Conservation (phyloP, 1,139 yeast genomes). For the Geotrichum candidum region DNA sequence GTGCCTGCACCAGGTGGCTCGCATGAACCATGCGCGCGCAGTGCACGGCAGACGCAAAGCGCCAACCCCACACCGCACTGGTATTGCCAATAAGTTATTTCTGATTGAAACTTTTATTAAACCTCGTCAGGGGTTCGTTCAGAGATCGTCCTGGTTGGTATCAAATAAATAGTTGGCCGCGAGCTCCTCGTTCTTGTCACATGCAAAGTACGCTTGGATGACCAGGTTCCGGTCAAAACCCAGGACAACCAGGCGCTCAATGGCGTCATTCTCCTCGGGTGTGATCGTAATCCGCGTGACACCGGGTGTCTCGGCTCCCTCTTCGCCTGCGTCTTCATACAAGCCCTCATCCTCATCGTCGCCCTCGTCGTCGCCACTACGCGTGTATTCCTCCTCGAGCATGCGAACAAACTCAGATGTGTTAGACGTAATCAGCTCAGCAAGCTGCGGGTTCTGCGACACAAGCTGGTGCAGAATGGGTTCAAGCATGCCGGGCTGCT, state of each 20-base stretch:
- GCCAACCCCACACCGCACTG: no score
- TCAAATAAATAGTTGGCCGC: constrained; percentile 84
- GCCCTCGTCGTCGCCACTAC: constrained; percentile 28
- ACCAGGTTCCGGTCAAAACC: constrained; percentile 88
- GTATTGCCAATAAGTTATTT: not conserved
- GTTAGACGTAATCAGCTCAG: constrained; percentile 66
- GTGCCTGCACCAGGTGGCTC: no score
- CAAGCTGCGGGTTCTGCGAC: constrained; percentile 79
- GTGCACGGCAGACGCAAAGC: no score
- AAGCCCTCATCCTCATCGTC: constrained; percentile 38
- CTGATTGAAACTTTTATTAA: not conserved
- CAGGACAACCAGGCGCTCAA: constrained; percentile 77
- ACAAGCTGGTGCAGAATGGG: constrained; percentile 78
- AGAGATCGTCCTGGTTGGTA: constrained; percentile 37
- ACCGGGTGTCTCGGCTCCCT: constrained; percentile 34
- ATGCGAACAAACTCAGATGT: constrained; percentile 81
- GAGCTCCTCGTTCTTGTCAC: constrained; percentile 95
- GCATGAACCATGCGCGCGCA: no score
- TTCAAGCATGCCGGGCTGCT: constrained; percentile 85
- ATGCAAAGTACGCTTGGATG: constrained; percentile 92
- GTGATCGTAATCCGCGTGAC: constrained; percentile 56
- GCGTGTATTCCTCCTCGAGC: constrained; percentile 41
- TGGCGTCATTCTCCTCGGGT: constrained; percentile 82
- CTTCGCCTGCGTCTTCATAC: constrained; percentile 38
- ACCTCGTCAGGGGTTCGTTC: not conserved